phyloP scores from a whole-genome alignment of 2,329 filamentous ascomycete species.

The Claviceps lovelessii region DNA sequence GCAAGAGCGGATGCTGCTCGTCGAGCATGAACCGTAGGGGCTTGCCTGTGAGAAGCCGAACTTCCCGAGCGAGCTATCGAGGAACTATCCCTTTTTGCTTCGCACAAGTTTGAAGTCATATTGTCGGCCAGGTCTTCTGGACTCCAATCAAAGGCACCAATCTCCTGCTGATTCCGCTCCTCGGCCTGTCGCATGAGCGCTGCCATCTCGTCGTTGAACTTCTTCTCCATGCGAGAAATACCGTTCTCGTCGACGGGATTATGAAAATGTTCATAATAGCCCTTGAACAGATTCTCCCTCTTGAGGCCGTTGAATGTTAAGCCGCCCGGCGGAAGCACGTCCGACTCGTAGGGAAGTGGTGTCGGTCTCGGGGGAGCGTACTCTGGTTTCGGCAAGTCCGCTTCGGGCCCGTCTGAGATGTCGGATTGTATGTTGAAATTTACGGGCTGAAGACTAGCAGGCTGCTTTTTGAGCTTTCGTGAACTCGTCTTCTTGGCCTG shows the following conservation, averaged over 20 bases:
- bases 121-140: constrained; percentile 40
- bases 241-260: constrained; percentile 55
- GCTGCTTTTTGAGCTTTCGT: constrained; percentile 44
- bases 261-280: constrained; percentile 45
- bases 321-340: constrained; percentile 46
- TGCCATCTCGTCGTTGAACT: constrained; percentile 40
- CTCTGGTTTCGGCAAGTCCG: constrained; percentile 75
- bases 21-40: constrained; percentile 27
- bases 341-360: constrained; percentile 53
- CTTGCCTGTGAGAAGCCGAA: constrained; percentile 9
- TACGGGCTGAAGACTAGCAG: constrained; percentile 35
- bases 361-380: constrained; percentile 68
- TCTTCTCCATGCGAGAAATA: constrained; percentile 45
- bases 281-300: constrained; percentile 44
- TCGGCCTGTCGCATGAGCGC: constrained; percentile 44
- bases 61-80: constrained; percentile 2
- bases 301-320: constrained; percentile 45
- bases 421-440: constrained; percentile 51
- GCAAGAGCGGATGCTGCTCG: constrained; percentile 40
- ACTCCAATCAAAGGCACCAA: constrained; percentile 49
- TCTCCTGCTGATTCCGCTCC: constrained; percentile 50
- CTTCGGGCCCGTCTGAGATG: constrained; percentile 28
- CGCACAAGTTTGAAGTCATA: neutral
- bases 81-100: neutral
- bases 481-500: constrained; percentile 43